Base-by-base conservation (phyloP, 345 rosid species). In the Eutrema yunnanense region DNA sequence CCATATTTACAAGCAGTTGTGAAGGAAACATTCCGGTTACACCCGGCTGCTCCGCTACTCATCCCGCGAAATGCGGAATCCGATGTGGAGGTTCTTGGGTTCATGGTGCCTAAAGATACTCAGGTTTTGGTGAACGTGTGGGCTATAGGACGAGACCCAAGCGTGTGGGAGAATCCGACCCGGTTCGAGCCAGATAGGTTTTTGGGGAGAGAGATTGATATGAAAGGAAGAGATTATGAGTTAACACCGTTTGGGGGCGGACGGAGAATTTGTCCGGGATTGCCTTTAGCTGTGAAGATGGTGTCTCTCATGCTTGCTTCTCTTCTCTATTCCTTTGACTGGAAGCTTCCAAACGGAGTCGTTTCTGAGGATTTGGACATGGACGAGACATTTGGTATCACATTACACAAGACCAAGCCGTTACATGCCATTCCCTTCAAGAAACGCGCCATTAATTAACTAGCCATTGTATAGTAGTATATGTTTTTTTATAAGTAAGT, bases 11-110 rank as follows among this genome's bases (percentile, higher is more conserved):
- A 76, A 71, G 82, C 86, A 1, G 66, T 81, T 6, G 41, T 81
- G 8, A 78, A 85, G 36, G 87, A 85, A 69, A 73, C 87, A 2
- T 57, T 83, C 4, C 60, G 85, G 7, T 37, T 85, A 27, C 89
- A 85, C 63, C 85, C 83, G 0, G 1, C 79, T 3, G 78, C 13
- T 50, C 89, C 84, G 0, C 41, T 83, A 2, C 75, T 85, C 5
- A 3, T 80, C 22, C 89, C 86, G 0, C 73, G 74, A 14, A 58
- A 61, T 66, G 78, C 81, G 0, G 65, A 55, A 69, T 11, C 57
- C 0, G 79, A 83, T 3, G 78, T 66, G 1, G 73, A 81, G 60
- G 36, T 83, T 9, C 57, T 54, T 12, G 81, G 82, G 0, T 78
- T 41, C 49, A 3, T 46, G 0, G 71, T 85, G 9, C 79, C 79